phyloP scores from a whole-genome alignment of 2,329 filamentous ascomycete genomes.

The Aspergillus viridinutans region DNA sequence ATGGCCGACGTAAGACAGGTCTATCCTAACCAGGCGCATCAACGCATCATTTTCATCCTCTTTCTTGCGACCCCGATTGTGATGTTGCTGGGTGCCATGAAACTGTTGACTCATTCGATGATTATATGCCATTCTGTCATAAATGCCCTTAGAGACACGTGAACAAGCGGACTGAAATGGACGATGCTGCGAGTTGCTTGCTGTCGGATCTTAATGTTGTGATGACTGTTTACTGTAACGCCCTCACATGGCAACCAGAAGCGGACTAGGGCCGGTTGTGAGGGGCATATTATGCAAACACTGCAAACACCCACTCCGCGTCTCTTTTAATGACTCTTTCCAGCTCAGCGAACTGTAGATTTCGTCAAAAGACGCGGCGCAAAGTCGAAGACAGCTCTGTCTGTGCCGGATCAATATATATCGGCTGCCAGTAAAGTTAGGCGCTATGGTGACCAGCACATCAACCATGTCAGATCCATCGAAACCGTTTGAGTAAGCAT shows the following conservation, averaged over 20 bases:
- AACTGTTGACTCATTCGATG: slow-evolving; percentile 51
- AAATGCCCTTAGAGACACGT: background rate
- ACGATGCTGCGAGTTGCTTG: slow-evolving; percentile 5
- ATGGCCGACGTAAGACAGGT: background rate
- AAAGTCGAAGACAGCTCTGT: background rate
- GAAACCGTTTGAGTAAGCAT: slow-evolving; percentile 38
- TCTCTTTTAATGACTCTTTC: slow-evolving; percentile 24
- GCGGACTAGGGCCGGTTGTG: slow-evolving; percentile 26
- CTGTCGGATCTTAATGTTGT: slow-evolving; percentile 18
- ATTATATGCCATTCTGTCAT: slow-evolving; percentile 46
- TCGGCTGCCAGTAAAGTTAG: slow-evolving; percentile 4
- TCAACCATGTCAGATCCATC: slow-evolving; percentile 18
- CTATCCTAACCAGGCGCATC: slow-evolving; percentile 50
- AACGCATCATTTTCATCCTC: slow-evolving; percentile 56
- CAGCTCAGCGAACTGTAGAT: background rate
- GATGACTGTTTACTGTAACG: slow-evolving; percentile 35
- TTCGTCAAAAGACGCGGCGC: background rate
- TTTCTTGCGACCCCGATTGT: slow-evolving; percentile 49
- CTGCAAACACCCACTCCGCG: slow-evolving; percentile 30
- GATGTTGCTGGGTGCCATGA: slow-evolving; percentile 44
- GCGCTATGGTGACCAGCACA: slow-evolving; percentile 27
- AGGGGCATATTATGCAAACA: slow-evolving; percentile 34
- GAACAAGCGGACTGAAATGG: background rate
- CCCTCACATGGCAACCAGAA: slow-evolving; percentile 23
- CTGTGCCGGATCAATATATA: background rate